Percentiles rank a stretch among this genome's conserved stretches.
Evolutionary conservation across 2,329 filamentous ascomycete species (phyloP).

Genomic region (Akanthomyces lecanii): DNA sequence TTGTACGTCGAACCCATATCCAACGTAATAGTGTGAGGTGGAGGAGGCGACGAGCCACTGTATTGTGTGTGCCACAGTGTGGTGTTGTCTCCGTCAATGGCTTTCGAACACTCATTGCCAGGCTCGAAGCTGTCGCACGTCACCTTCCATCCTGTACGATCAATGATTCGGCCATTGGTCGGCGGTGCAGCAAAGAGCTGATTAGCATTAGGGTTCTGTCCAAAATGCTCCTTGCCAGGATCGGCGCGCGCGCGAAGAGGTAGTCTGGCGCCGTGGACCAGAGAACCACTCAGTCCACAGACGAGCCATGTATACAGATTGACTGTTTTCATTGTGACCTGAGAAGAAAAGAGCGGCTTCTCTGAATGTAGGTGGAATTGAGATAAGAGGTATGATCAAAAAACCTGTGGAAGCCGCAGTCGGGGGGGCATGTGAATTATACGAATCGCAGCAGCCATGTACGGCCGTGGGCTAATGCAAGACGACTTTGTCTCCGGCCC

Average conservation of each 20-base stretch:
- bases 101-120: conserved; percentile 27
- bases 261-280: background rate
- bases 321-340: background rate
- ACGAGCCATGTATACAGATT: conserved; percentile 2
- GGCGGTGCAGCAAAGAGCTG: conserved; percentile 13
- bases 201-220: conserved; percentile 13
- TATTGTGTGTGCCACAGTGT: conserved; percentile 29
- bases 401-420: background rate
- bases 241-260: background rate
- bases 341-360: background rate
- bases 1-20: conserved; percentile 26
- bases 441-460: background rate
- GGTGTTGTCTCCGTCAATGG: conserved; percentile 27
- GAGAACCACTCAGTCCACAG: background rate
- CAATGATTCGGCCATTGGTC: background rate
- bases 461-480: background rate
- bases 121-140: conserved; percentile 27
- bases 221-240: conserved; percentile 1
- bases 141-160: conserved; percentile 24
- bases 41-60: background rate
- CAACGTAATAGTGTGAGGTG: conserved; percentile 30
- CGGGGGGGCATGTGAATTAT: background rate
- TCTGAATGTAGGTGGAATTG: too few species aligned
- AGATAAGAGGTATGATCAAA: background rate
- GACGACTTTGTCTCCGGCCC: background rate